These are phyloP conservation scores for Claviceps lovelessii DNA, from an alignment of 2,329 filamentous ascomycete species.

Conservation along the genomic window DNA sequence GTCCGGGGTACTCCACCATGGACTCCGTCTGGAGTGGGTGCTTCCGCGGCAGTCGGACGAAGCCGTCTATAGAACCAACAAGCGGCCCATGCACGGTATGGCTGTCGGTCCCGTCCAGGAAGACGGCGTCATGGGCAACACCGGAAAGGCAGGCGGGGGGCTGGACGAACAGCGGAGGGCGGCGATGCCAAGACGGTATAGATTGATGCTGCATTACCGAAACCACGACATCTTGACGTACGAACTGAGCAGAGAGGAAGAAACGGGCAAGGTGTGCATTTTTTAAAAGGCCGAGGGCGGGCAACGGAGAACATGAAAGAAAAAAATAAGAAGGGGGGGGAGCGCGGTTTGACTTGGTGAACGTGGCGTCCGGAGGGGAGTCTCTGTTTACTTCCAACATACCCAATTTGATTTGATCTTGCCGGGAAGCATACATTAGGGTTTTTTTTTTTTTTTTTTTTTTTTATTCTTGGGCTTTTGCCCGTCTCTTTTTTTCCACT, in stretches of 20 bases:
- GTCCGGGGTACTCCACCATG: slow-evolving; percentile 18
- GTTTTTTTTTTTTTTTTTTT: not conserved
- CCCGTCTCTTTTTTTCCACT: too few relatives aligned
- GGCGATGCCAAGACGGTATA: slow-evolving; percentile 36
- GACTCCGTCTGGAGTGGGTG: slow-evolving; percentile 40
- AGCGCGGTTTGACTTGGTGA: not conserved
- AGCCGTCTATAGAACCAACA: slow-evolving; percentile 24
- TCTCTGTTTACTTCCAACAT: not conserved
- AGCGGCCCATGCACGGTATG: slow-evolving; percentile 48
- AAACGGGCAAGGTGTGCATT: slow-evolving; percentile 22
- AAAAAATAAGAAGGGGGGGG: too few relatives aligned
- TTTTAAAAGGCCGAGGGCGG: slow-evolving; percentile 13
- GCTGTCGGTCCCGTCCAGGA: slow-evolving; percentile 51
- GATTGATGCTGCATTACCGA: slow-evolving; percentile 57
- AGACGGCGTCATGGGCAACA: slow-evolving; percentile 11
- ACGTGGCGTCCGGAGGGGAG: not conserved
- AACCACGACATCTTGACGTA: slow-evolving; percentile 59
- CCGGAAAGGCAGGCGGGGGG: slow-evolving; percentile 1
- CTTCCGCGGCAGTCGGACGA: slow-evolving; percentile 36
- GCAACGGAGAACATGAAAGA: too few relatives aligned
- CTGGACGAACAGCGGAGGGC: slow-evolving; percentile 10
- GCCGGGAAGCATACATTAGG: not conserved
- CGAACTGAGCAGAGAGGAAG: slow-evolving; percentile 38
- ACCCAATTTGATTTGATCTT: not conserved
- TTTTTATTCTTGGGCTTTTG: not conserved